Evolutionary conservation across 2,329 filamentous ascomycete species (phyloP).

Genomic region (Aureobasidium sp.): DNA sequence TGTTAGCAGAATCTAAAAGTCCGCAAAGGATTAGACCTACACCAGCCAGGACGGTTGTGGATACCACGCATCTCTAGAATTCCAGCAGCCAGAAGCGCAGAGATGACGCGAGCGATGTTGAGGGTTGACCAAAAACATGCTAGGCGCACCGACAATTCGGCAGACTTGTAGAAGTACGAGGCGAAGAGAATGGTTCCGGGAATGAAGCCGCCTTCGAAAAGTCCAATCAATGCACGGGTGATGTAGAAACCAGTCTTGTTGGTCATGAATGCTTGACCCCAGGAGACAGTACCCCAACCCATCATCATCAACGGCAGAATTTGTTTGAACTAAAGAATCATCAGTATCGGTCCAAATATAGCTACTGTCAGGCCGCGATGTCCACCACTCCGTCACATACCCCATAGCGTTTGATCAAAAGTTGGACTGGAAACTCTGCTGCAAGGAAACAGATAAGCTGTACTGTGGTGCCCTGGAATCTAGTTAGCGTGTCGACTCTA

Average conservation of each 20-base stretch:
- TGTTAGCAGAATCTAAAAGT: background rate
- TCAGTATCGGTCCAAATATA: too few relatives aligned
- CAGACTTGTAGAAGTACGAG: constrained; percentile 20
- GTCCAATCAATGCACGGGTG: constrained; percentile 16
- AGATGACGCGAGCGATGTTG: constrained; percentile 17
- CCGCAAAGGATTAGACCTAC: background rate
- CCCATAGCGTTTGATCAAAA: constrained; percentile 19
- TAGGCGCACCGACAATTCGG: constrained; percentile 18
- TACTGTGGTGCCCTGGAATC: constrained; percentile 16
- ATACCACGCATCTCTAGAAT: constrained; percentile 20
- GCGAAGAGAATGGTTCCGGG: constrained; percentile 19
- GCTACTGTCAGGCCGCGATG: too few relatives aligned
- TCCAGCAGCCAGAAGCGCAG: constrained; percentile 18
- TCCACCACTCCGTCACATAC: too few relatives aligned
- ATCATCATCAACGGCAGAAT: constrained; percentile 20
- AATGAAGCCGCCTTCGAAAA: constrained; percentile 20
- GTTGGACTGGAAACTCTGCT: constrained; percentile 20
- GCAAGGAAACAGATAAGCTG: constrained; percentile 15
- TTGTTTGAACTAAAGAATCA: constrained; percentile 16
- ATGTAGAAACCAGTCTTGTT: constrained; percentile 18
- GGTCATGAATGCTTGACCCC: constrained; percentile 15
- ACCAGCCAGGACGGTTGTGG: constrained; percentile 17
- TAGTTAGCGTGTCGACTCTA: constrained; percentile 25
- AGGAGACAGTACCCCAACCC: constrained; percentile 16
- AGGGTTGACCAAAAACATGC: constrained; percentile 14